These are phyloP conservation scores for Pestalotiopsis sp. DNA, from an alignment of 2,329 filamentous ascomycete species.

Conservation along the genomic window DNA sequence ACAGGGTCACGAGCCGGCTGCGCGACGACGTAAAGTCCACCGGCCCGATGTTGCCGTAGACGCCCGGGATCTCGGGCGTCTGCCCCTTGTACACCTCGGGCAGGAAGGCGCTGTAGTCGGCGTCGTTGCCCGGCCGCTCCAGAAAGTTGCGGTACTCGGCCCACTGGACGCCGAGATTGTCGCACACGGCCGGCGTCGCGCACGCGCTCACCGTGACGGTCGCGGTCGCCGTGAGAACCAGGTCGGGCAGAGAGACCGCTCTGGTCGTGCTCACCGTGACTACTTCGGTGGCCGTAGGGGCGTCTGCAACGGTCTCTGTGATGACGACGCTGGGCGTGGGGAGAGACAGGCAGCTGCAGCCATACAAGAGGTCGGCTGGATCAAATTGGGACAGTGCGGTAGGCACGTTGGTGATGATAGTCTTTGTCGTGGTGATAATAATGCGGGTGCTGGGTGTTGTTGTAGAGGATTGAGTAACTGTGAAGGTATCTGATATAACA, in stretches of 20 bases:
- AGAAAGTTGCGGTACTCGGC: background rate
- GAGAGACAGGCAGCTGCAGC: background rate
- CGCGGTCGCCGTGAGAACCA: background rate
- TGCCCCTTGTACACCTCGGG: background rate
- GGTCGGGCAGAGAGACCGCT: background rate
- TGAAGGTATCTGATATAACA: background rate
- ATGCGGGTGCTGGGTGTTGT: background rate
- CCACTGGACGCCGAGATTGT: background rate
- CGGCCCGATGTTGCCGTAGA: background rate
- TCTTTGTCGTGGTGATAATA: background rate
- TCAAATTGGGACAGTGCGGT: background rate
- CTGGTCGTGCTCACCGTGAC: background rate
- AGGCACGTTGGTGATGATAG: background rate
- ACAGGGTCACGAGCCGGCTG: background rate
- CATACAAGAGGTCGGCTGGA: background rate
- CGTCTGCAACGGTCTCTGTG: background rate
- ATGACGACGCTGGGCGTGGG: background rate
- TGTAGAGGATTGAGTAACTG: background rate
- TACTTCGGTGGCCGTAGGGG: background rate
- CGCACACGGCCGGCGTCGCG: background rate
- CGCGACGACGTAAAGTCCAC: background rate
- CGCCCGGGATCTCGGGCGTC: background rate
- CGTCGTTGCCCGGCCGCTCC: background rate
- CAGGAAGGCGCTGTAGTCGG: background rate
- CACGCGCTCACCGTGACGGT: background rate